Evolutionary conservation across 2,329 filamentous ascomycete genomes (phyloP).

Genomic region (Bipolaris victoriae): DNA sequence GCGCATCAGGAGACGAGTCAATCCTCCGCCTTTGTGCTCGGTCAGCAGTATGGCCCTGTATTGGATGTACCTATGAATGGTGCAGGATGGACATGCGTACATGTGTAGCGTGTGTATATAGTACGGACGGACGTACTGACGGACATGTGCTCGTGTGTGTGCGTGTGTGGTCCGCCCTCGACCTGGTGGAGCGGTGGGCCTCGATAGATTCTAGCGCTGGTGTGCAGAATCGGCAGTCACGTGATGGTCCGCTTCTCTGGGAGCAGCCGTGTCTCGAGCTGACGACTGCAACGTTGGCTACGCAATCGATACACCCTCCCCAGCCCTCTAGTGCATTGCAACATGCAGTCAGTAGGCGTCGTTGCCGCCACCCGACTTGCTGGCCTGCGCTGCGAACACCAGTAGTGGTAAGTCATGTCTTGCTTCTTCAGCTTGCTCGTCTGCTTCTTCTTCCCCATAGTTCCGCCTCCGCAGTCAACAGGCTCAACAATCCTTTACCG

Average conservation of each 20-base stretch:
- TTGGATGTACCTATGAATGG: no score
- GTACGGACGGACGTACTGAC: no score
- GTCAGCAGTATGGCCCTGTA: no score
- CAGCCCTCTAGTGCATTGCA: constrained; percentile 18
- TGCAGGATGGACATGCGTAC: no score
- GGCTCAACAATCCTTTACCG: no score
- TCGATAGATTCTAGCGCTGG: background rate
- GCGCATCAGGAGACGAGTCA: no score
- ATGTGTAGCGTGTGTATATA: no score
- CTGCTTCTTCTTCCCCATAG: background rate
- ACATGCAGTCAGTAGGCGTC: constrained; percentile 20
- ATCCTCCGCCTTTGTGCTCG: no score
- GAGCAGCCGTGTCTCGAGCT: background rate
- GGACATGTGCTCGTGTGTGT: no score
- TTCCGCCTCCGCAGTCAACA: background rate
- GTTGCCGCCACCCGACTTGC: constrained; percentile 3
- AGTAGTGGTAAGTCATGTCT: background rate
- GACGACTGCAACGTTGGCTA: constrained; percentile 7
- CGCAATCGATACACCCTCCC: constrained; percentile 32
- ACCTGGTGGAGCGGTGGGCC: no score
- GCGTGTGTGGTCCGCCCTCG: no score
- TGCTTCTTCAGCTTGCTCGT: constrained; percentile 5
- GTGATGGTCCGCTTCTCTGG: background rate
- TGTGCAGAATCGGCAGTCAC: background rate
- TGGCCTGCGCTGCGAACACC: background rate